Conservation (phyloP, 1,284 basidiomycete genomes). For the Cystobasidium sp. region DNA sequence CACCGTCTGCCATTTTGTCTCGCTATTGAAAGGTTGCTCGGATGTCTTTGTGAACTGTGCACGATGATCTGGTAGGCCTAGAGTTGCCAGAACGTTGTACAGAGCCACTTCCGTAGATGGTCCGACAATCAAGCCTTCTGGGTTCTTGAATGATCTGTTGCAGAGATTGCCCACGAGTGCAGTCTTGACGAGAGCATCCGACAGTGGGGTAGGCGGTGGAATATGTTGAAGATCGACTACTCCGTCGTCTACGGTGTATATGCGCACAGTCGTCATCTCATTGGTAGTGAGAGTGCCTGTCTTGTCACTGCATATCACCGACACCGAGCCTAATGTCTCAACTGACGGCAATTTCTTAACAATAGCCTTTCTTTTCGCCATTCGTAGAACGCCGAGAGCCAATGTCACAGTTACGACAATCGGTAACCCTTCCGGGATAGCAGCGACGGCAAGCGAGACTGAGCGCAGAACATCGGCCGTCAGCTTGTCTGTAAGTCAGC, state of each 20-base stretch:
- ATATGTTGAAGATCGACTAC: constrained; percentile 64
- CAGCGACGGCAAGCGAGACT: constrained; percentile 96
- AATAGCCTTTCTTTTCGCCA: constrained; percentile 92
- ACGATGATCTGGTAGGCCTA: constrained; percentile 73
- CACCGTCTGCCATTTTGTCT: constrained; percentile 89
- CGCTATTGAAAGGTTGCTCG: constrained; percentile 89
- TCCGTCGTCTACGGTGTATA: constrained; percentile 81
- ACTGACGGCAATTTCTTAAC: constrained; percentile 96
- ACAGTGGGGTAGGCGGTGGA: constrained; percentile 54
- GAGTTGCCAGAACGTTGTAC: constrained; percentile 75
- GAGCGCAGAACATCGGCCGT: constrained; percentile 20
- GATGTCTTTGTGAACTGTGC: constrained; percentile 71
- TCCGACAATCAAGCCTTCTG: constrained; percentile 76
- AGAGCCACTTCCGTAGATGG: constrained; percentile 94
- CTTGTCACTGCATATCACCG: constrained; percentile 96
- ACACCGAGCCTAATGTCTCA: constrained; percentile 89
- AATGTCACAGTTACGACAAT: constrained; percentile 98
- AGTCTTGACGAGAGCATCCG: constrained; percentile 67
- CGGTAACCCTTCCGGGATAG: constrained; percentile 94
- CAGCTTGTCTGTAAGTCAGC: neutral
- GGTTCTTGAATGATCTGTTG: constrained; percentile 67
- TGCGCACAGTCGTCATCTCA: constrained; percentile 89
- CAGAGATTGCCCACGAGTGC: constrained; percentile 63
- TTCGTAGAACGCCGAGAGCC: constrained; percentile 87
- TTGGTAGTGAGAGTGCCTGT: constrained; percentile 97